phyloP scores from a whole-genome alignment of 306 rosid species.

The Dryas alaskensis region DNA sequence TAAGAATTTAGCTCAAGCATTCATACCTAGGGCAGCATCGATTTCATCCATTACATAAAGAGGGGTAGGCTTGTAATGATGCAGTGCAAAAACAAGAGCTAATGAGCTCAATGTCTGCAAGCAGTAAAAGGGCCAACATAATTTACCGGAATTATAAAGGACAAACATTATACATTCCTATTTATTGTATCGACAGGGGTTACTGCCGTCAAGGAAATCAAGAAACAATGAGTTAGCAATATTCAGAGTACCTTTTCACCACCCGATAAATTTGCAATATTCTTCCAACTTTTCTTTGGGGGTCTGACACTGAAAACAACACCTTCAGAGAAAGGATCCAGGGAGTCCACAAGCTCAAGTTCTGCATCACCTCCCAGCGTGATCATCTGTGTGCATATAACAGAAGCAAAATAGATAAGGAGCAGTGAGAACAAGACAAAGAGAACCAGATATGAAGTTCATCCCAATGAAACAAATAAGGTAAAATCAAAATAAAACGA shows the following conservation, averaged over 20 bases:
- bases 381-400: constrained; percentile 59
- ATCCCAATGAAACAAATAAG: background rate
- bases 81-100: constrained; percentile 98
- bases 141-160: background rate
- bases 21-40: constrained; percentile 87
- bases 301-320: constrained; percentile 98
- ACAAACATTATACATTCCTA: constrained; percentile 14
- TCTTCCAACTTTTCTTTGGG: constrained; percentile 99
- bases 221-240: background rate
- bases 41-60: constrained; percentile 98
- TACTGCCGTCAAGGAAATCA: constrained; percentile 7
- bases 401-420: background rate
- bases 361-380: constrained; percentile 99
- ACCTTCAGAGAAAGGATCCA: constrained; percentile 99
- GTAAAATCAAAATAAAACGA: background rate
- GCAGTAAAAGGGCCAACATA: constrained; percentile 16
- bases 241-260: constrained; percentile 78
- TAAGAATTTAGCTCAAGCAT: background rate
- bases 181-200: constrained; percentile 3
- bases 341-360: constrained; percentile 92
- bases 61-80: constrained; percentile 97
- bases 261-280: constrained; percentile 94
- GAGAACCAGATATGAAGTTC: background rate
- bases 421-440: background rate
- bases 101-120: constrained; percentile 92